Percentiles rank a stretch among this genome's conserved stretches.
Conservation (phyloP, 371 early-diverging fungal species). For the Entomophthora muscae region DNA sequence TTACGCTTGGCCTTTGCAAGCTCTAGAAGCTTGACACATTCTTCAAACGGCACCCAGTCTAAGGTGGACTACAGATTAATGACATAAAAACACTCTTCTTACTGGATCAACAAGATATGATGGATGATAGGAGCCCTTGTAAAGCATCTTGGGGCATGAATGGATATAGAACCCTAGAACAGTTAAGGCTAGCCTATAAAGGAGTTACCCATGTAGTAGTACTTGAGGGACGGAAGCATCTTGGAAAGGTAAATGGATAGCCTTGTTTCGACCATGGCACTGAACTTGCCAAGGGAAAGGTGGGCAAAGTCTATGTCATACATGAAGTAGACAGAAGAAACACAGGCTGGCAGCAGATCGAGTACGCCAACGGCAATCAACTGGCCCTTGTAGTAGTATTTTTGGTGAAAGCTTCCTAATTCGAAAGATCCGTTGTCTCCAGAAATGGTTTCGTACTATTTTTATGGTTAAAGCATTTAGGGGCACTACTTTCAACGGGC, state of each 20-base stretch:
- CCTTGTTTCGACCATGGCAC: constrained; percentile 62
- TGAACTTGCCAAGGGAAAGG: constrained; percentile 65
- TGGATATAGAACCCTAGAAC: constrained; percentile 77
- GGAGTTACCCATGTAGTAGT: constrained; percentile 76
- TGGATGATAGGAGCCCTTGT: constrained; percentile 75
- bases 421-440: constrained; percentile 13
- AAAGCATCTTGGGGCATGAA: constrained; percentile 76
- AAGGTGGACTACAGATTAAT: background rate
- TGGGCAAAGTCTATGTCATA: constrained; percentile 68
- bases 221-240: constrained; percentile 21
- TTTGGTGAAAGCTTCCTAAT: constrained; percentile 77
- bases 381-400: constrained; percentile 52
- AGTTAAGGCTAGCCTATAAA: background rate
- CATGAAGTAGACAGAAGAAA: constrained; percentile 85
- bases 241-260: constrained; percentile 21
- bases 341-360: constrained; percentile 72
- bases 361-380: constrained; percentile 77
- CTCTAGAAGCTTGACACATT: background rate
- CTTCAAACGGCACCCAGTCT: background rate
- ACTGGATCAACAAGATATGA: constrained; percentile 58
- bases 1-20: background rate
- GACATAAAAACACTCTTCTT: background rate
- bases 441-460: background rate
- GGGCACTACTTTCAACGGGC: constrained; percentile 52
- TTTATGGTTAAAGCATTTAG: too few relatives aligned